Percentiles rank a stretch among this genome's conserved stretches.
Evolutionary conservation across 2,329 filamentous ascomycete genomes (phyloP).

Genomic region (Stemphylium vesicarium): DNA sequence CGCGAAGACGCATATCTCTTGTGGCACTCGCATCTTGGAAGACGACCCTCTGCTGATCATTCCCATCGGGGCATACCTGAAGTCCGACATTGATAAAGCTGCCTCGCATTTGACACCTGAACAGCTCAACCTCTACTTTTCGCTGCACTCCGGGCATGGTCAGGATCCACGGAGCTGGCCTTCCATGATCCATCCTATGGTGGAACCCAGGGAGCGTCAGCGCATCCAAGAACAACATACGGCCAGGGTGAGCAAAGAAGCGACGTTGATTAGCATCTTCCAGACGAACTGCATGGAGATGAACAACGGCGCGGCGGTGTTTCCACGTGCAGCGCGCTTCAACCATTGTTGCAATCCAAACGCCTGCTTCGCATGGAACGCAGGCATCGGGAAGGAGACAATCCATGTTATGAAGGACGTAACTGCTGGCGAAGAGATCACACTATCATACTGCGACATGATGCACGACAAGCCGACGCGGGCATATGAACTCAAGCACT

Average conservation of each 20-base stretch:
- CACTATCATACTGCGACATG: conserved; percentile 48
- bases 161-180: conserved; percentile 39
- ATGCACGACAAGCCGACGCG: conserved; percentile 38
- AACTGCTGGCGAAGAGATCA: conserved; percentile 46
- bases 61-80: conserved; percentile 38
- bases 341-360: conserved; percentile 54
- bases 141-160: conserved; percentile 37
- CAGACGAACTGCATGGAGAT: conserved; percentile 52
- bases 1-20: conserved; percentile 43
- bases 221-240: conserved; percentile 42
- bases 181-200: conserved; percentile 28
- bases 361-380: conserved; percentile 47
- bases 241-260: conserved; percentile 30
- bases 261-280: conserved; percentile 45
- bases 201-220: conserved; percentile 24
- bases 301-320: conserved; percentile 42
- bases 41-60: conserved; percentile 50
- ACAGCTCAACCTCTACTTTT: conserved; percentile 34
- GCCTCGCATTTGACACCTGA: conserved; percentile 28
- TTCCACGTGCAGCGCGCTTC: conserved; percentile 47
- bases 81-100: conserved; percentile 40
- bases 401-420: conserved; percentile 47
- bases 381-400: conserved; percentile 33
- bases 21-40: conserved; percentile 50
- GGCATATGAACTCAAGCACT: conserved; percentile 43